Evolutionary conservation across 1,284 basidiomycete genomes (phyloP), one percentile per base, ranked within the genome.

Genomic region (Thelephora terrestris): DNA sequence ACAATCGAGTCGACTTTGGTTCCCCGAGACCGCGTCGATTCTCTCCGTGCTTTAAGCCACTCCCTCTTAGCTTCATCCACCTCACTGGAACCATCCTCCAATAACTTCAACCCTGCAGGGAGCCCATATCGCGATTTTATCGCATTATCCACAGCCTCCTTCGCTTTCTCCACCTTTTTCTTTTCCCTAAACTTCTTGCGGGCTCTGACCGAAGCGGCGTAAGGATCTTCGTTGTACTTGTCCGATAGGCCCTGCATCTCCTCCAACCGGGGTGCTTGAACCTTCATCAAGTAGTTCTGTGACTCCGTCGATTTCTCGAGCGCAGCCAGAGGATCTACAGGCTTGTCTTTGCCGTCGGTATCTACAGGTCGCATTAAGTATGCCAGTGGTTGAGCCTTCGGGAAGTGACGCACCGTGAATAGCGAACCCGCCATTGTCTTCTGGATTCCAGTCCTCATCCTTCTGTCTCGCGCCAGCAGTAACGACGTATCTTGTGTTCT

Each of bases 401-500:
- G 9, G 3, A 14, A 6, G 9, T 32, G 3, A 12, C 9, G 29
- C 29, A 85, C 91, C 89, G 59, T 90, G 84, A 27, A 93, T 72
- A n/a, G 89, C 89, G 57, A 80, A 90, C 0, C 92, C 92, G 4
- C 95, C 95, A 51, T 96, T 87, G 65, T 96, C 92, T 58, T 85
- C 91, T 0, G 94, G 92, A 63, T 98, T 78, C 96, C 95, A 98
- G 29, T 96, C 91, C 58, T 93, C 87, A 43, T 91, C 81, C 65
- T 99, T 93, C 64, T 88, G 83, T 50, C 85, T 74, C 9, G 93
- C 95, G 6, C 96, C 96, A 23, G 83, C 85, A 3, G 79, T 75
- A 1, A 98, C 92, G n/a, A 95, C 81, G 62, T 99, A 99, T 18
- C 85, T 79, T 0, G 95, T 93, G 58, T 97, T 96, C 91, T 96